phyloP scores from a whole-genome alignment of 345 rosid genomes.

The Aquilaria yunnanensis region DNA sequence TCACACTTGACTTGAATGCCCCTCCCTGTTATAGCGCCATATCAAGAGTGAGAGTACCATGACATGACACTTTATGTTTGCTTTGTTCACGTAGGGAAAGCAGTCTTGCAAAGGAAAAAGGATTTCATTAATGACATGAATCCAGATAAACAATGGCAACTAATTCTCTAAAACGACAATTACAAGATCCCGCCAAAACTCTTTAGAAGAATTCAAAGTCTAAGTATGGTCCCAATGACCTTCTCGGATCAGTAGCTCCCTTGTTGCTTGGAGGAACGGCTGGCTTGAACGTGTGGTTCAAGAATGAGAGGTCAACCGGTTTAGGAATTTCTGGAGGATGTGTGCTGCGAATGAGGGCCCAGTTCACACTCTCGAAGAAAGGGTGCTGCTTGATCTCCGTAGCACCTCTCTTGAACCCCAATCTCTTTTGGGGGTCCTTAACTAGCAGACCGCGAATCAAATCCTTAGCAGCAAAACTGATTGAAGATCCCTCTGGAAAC shows the following conservation, averaged over 20 bases:
- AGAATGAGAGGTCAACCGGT: slow-evolving; percentile 15
- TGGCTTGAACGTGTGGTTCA: slow-evolving; percentile 4
- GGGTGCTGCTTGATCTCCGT: slow-evolving; percentile 67
- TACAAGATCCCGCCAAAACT: too few relatives aligned
- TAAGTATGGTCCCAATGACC: too few relatives aligned
- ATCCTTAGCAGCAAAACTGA: slow-evolving; percentile 44
- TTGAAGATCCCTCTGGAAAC: slow-evolving; percentile 44
- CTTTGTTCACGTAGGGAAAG: too few relatives aligned
- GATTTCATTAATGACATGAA: too few relatives aligned
- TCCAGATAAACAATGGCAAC: too few relatives aligned
- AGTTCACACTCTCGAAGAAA: slow-evolving; percentile 56
- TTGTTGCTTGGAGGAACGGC: slow-evolving; percentile 7
- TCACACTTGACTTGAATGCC: too few relatives aligned
- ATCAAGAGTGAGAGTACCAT: too few relatives aligned
- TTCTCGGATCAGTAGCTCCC: background rate
- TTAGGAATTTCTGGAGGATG: slow-evolving; percentile 34
- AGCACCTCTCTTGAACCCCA: slow-evolving; percentile 55
- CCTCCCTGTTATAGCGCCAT: too few relatives aligned
- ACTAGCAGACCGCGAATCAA: slow-evolving; percentile 45
- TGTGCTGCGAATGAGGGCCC: slow-evolving; percentile 47
- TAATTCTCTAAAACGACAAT: too few relatives aligned
- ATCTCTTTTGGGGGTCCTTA: slow-evolving; percentile 52
- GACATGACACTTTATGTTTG: too few relatives aligned
- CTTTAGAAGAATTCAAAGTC: too few relatives aligned
- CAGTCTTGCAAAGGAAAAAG: too few relatives aligned